These are phyloP conservation scores for Leishmania major DNA, from an alignment of 208 protist species.

Conservation along the genomic window DNA sequence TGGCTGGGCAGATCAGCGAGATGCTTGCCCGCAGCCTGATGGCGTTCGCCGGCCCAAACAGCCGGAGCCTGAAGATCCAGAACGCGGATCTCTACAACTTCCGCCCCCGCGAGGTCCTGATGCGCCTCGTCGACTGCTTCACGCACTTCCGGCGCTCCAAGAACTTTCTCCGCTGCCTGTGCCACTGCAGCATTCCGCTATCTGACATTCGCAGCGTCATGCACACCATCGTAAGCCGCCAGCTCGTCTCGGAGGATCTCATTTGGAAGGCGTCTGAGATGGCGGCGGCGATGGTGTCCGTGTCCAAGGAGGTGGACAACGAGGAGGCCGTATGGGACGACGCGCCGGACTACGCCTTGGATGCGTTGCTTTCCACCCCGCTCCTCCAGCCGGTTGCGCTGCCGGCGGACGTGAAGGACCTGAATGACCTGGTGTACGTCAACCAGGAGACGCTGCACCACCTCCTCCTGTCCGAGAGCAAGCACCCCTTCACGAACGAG, in stretches of 20 bases:
- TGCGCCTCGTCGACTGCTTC: conserved; percentile 79
- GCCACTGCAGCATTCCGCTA: conserved; percentile 76
- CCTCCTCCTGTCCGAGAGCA: conserved; percentile 81
- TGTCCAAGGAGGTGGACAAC: conserved; percentile 62
- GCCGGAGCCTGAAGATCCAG: conserved; percentile 79
- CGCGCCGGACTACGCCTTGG: conserved; percentile 84
- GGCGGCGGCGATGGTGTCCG: conserved; percentile 38
- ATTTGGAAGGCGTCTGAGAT: conserved; percentile 73
- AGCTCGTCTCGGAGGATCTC: conserved; percentile 68
- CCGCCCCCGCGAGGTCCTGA: conserved; percentile 76
- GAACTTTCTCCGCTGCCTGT: conserved; percentile 78
- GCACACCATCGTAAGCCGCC: conserved; percentile 57
- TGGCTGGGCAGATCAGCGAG: conserved; percentile 86
- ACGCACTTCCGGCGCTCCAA: conserved; percentile 71
- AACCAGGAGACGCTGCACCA: conserved; percentile 89
- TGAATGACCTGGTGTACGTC: conserved; percentile 77
- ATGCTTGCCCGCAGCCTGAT: conserved; percentile 86
- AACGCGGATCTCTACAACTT: conserved; percentile 81
- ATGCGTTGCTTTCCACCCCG: conserved; percentile 81
- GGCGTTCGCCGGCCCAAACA: conserved; percentile 81
- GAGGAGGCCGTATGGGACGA: conserved; percentile 88
- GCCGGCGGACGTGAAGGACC: conserved; percentile 81
- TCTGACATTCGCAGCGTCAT: conserved; percentile 60
- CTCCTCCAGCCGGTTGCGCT: conserved; percentile 81
- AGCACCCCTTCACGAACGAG: conserved; percentile 91